Evolutionary conservation across 2,329 filamentous ascomycete species (phyloP), one percentile per base, ranked within the genome.

Genomic region (Ophiostoma australiae): DNA sequence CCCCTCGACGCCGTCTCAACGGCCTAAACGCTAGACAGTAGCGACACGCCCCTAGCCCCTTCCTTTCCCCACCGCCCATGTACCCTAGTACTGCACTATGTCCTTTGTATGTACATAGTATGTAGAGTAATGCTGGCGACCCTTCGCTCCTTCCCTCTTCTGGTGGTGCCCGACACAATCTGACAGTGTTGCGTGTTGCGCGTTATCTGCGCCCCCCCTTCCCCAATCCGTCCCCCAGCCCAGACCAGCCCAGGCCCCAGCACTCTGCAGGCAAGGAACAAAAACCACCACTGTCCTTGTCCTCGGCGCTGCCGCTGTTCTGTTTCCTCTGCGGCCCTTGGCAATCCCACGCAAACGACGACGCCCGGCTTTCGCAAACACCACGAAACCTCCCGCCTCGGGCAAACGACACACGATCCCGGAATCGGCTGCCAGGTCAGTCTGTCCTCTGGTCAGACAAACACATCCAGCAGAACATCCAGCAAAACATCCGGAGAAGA

Each of bases 1-100:
- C 17, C 44, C 44, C 44, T 48, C 44, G 37, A 23, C 58, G 27
- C 52, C 58, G 58, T 63, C 58, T 63, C 58, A 33, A 20, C 27
- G 17, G 10, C 52, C 13, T 33, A 6, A 66, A 66, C 35, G 33
- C 63, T 66, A 37, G 63, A 66, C 35, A 15, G 63, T 63, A 27
- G 63, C 39, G 33, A 55, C 52, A 68, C 66, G n/a, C 70, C 70
- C 66, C 70, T 70, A 37, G 65, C 70, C 39, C 70, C 52, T 70
- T 68, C 70, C 37, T 55, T 63, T 17, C 58, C 15, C 58, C 58
- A 63, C 58, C 13, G 17, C 27, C n/a, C 23, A 58, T 58, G 52
- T 58, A 58, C 52, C 23, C 52, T 58, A 27, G n/a, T 58, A 55
- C 17, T 48, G n/a, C 4, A 58, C 13, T 58, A 31, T 31, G 27